Evolutionary conservation across 768 basidiomycete species (phyloP).

Genomic region (Filobasidium wieringae): DNA sequence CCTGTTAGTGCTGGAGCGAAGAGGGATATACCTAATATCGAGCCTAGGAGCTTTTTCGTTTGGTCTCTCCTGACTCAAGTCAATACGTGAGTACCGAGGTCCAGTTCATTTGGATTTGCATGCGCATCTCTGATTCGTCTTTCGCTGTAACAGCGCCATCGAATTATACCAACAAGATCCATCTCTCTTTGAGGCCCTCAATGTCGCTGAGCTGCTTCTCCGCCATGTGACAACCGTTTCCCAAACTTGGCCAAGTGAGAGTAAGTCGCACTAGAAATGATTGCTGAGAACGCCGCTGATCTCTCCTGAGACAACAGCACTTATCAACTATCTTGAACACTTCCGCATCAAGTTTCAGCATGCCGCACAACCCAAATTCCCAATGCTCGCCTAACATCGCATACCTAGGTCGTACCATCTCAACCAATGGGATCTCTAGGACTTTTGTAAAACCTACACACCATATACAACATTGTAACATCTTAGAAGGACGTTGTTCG

Average conservation of each 20-base stretch:
- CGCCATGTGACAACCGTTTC: slow-evolving; percentile 1
- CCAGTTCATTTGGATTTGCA: too few species aligned
- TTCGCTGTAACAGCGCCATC: not conserved
- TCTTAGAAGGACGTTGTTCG: too few species aligned
- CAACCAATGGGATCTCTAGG: too few species aligned
- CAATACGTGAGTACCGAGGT: slow-evolving; percentile 9
- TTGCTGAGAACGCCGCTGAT: not conserved
- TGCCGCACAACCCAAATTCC: not conserved
- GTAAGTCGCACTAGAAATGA: not conserved
- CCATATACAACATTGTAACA: too few species aligned
- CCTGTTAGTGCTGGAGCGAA: not conserved
- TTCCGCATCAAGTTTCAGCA: not conserved
- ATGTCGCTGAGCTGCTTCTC: slow-evolving; percentile 1
- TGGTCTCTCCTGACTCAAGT: slow-evolving; percentile 6
- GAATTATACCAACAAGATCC: slow-evolving; percentile 1
- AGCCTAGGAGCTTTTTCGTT: slow-evolving; percentile 4
- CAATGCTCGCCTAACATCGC: not conserved
- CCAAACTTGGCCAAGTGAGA: slow-evolving; percentile 5
- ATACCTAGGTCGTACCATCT: too few species aligned
- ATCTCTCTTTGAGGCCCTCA: slow-evolving; percentile 1
- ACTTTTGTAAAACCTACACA: too few species aligned
- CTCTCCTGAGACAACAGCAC: not conserved
- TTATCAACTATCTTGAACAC: not conserved
- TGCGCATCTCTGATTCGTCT: not conserved
- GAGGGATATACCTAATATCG: not conserved